A percentile compares a stretch with the other conserved stretches of the same genome.
These are phyloP conservation scores for Petunia axillaris DNA, from an alignment of 257 asterid species.

Conservation along the genomic window DNA sequence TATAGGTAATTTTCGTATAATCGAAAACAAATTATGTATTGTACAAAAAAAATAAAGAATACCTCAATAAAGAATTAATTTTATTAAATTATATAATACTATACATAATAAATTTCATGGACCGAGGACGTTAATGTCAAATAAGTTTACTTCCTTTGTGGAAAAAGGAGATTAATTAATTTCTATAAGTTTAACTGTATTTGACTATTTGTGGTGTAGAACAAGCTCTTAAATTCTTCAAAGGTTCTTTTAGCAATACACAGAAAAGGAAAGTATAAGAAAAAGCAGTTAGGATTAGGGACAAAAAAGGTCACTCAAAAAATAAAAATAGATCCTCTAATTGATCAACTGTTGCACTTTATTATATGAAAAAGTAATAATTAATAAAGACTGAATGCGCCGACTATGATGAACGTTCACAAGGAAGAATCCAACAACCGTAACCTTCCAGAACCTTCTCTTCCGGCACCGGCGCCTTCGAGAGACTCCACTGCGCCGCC, in stretches of 20 bases:
- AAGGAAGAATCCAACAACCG: slow-evolving; percentile 19
- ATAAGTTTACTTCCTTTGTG: no score
- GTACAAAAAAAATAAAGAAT: no score
- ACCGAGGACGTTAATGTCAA: no score
- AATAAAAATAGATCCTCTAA: not conserved
- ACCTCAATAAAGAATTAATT: no score
- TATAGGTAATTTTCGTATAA: no score
- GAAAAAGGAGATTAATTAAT: not conserved
- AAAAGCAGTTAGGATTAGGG: slow-evolving; percentile 24
- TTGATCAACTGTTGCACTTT: not conserved
- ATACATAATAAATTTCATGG: no score
- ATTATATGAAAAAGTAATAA: not conserved
- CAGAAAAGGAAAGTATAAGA: slow-evolving; percentile 19
- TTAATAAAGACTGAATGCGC: slow-evolving; percentile 22
- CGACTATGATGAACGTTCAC: slow-evolving; percentile 32
- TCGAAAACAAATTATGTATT: no score
- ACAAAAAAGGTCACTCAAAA: slow-evolving; percentile 4
- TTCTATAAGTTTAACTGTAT: no score
- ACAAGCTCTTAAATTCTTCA: not conserved
- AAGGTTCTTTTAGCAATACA: not conserved
- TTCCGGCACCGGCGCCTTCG: slow-evolving; percentile 30
- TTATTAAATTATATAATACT: no score
- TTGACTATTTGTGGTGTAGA: slow-evolving; percentile 2
- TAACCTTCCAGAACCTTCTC: slow-evolving; percentile 20
- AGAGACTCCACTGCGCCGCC: slow-evolving; percentile 4